Conservation (phyloP, 2,329 filamentous ascomycete species). For the Xenoacremonium recifei region DNA sequence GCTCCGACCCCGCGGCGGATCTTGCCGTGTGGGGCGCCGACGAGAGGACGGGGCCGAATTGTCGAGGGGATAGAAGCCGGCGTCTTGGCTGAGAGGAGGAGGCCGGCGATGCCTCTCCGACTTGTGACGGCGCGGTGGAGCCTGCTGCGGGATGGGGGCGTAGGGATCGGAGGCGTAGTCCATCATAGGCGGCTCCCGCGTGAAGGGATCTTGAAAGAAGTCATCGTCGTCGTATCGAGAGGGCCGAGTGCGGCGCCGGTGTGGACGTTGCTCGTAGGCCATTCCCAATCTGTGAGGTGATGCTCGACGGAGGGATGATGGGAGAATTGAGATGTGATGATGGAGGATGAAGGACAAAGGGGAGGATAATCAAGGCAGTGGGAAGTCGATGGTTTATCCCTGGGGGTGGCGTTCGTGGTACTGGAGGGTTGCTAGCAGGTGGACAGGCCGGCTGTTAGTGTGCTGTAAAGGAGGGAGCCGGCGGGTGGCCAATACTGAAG, state of each 20-base stretch:
- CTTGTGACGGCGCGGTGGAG: constrained; percentile 21
- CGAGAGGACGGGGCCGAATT: constrained; percentile 10
- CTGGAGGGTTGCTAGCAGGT: no score
- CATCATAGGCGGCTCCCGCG: constrained; percentile 1
- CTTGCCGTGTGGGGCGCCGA: constrained; percentile 8
- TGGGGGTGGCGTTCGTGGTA: no score
- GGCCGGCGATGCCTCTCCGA: constrained; percentile 19
- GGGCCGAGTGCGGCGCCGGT: constrained; percentile 21
- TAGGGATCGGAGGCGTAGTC: constrained; percentile 14
- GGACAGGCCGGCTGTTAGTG: no score
- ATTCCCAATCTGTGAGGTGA: constrained; percentile 13
- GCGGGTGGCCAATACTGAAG: no score
- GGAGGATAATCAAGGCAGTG: neutral
- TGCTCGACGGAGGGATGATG: no score
- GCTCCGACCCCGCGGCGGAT: constrained; percentile 23
- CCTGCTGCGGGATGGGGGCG: constrained; percentile 1
- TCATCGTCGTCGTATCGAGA: constrained; percentile 26
- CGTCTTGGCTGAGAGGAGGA: constrained; percentile 12
- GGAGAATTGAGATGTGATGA: neutral
- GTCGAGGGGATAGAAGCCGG: constrained; percentile 13
- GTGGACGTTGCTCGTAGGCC: constrained; percentile 23
- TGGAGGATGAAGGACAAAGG: neutral
- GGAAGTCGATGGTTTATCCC: neutral
- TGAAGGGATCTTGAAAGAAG: constrained; percentile 14
- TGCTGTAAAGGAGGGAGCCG: no score